A percentile compares a stretch with the other conserved stretches of the same genome.
Evolutionary conservation across 257 asterid species (phyloP).

Genomic region (Solanum virginianum): DNA sequence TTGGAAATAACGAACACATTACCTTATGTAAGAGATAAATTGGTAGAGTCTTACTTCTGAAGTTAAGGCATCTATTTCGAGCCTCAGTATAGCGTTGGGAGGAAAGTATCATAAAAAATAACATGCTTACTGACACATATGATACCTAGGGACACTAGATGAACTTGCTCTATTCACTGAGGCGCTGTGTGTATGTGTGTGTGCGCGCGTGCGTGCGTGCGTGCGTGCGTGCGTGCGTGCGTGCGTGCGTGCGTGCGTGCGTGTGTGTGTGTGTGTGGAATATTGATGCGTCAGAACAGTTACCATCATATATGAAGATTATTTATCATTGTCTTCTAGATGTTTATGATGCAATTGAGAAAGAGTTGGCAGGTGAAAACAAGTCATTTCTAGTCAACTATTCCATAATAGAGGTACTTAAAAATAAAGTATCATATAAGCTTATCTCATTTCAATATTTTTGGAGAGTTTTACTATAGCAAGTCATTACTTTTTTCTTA

Average conservation of each 20-base stretch:
- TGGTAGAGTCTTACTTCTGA: slow-evolving; percentile 21
- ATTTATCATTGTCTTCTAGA: background rate
- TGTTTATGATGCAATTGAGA: background rate
- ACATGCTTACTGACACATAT: background rate
- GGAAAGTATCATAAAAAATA: background rate
- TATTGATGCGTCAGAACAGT: background rate
- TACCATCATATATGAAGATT: background rate
- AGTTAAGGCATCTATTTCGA: slow-evolving; percentile 15
- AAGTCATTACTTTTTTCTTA: background rate
- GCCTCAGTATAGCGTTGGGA: background rate
- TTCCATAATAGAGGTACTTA: slow-evolving; percentile 6
- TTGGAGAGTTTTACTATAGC: background rate
- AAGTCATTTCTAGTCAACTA: background rate
- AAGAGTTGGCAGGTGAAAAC: background rate
- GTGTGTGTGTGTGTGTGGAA: background rate
- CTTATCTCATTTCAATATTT: background rate
- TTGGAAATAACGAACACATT: background rate
- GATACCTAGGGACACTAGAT: background rate
- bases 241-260: no score
- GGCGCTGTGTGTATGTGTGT: no score
- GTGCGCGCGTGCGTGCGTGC: no score
- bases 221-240: background rate
- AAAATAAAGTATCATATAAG: background rate
- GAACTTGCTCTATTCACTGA: background rate
- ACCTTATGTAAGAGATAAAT: slow-evolving; percentile 25